Base-by-base conservation (phyloP, 768 basidiomycete species). In the Obba rivulosa region DNA sequence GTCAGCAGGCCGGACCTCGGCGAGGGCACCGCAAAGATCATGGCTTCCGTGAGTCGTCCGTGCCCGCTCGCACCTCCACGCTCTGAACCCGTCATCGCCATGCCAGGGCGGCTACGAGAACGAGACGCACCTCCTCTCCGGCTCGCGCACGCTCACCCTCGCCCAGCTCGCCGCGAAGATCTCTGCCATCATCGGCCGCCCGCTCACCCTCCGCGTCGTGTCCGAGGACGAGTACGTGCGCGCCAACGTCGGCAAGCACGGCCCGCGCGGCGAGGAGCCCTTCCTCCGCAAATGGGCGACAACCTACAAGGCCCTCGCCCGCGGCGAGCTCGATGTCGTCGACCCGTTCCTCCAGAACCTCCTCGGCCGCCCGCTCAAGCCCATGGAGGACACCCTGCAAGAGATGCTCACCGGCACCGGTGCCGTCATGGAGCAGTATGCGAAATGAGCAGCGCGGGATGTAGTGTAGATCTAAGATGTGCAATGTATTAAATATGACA, bases 1-100 rank as follows among this genome's bases (percentile, higher is more conserved):
- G 63, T 58, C 13, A 51, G 57, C 41, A 54, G 65, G 36, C 62
- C 67, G 38, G 69, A 71, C 39, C 57, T 71, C 3, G 69, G 65
- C 8, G 66, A 66, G 49, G 68, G 60, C 3, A 69, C 66, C 1
- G 66, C 68, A 28, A 63, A 55, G 46, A 50, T 71, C 41, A 57
- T 71, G 43, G 57, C 55, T 4, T 53, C 56, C 34, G 62, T 62
- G 40, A 4, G 48, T 49, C 8, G 20, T 1, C 45, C 17, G 20
- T 7, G 3, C 21, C 16, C 34, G 17, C 28, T 21, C 38, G 4
- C 28, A 20, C n/a, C 20, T 22, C 21, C 31, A 13, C 24, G n/a
- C 37, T 14, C 35, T 36, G 13, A 21, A n/a, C 17, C 21, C 21
- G 35, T 1, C 35, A 3, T 22, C 16, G 23, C 34, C 8, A 14